phyloP scores from a whole-genome alignment of 176 grass and related monocot genomes.

The Tillandsia leiboldiana region DNA sequence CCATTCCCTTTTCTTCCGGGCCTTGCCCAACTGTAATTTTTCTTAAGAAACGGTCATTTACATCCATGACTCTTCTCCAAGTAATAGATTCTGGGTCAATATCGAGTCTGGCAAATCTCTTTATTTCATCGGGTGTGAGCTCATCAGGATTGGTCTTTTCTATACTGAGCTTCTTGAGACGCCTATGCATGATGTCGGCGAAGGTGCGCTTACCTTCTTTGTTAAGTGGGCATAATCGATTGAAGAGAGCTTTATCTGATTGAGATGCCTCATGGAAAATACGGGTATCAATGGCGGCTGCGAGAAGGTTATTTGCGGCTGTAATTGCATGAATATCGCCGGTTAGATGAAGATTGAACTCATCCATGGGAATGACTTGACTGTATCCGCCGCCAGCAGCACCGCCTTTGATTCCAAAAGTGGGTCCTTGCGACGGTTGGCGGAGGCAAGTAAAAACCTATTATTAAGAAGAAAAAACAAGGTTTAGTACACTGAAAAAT shows the following conservation, averaged over 20 bases:
- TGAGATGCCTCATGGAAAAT: constrained; percentile 88
- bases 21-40: constrained; percentile 95
- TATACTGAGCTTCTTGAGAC: constrained; percentile 74
- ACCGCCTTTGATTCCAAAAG: constrained; percentile 96
- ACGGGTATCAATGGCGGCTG: constrained; percentile 93
- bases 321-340: constrained; percentile 99
- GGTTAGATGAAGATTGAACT: constrained; percentile 96
- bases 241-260: constrained; percentile 94
- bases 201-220: constrained; percentile 90
- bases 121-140: constrained; percentile 89
- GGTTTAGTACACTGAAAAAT: background rate
- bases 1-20: constrained; percentile 90
- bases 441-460: constrained; percentile 89
- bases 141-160: constrained; percentile 71
- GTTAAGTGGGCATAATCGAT: constrained; percentile 81
- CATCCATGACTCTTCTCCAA: constrained; percentile 96
- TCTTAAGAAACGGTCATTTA: constrained; percentile 85
- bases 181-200: constrained; percentile 66
- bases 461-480: constrained; percentile 12
- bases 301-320: constrained; percentile 95
- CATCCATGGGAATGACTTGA: constrained; percentile 99
- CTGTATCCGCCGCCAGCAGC: constrained; percentile 98
- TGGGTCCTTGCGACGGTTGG: constrained; percentile 95
- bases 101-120: constrained; percentile 74
- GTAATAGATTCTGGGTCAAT: constrained; percentile 86